Percentiles rank a stretch among this genome's conserved stretches.
Evolutionary conservation across 306 rosid genomes (phyloP).

Genomic region (Pachyrhizus erosus): DNA sequence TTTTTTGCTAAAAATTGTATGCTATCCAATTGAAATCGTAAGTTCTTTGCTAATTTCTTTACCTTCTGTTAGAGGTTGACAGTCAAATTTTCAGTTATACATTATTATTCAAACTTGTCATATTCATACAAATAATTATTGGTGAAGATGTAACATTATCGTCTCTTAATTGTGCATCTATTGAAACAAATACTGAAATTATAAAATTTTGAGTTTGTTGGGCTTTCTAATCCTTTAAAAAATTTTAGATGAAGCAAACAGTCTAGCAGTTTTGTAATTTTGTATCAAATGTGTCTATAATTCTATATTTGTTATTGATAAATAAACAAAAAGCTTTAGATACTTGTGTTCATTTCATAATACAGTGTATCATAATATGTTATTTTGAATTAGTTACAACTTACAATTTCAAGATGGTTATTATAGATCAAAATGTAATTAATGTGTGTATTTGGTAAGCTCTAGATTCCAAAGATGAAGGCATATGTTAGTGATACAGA

Average conservation of each 20-base stretch:
- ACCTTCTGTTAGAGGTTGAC: too few relatives aligned
- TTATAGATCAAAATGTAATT: too few relatives aligned
- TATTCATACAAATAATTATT: neutral
- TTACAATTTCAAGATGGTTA: too few relatives aligned
- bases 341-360: neutral
- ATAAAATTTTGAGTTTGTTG: neutral
- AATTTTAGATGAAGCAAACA: neutral
- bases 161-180: constrained; percentile 17
- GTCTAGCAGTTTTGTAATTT: constrained; percentile 2
- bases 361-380: constrained; percentile 17
- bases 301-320: too few relatives aligned
- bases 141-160: neutral
- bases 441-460: constrained; percentile 73
- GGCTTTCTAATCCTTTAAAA: neutral
- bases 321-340: too few relatives aligned
- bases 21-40: constrained; percentile 6
- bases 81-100: too few relatives aligned
- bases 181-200: too few relatives aligned
- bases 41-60: constrained; percentile 10
- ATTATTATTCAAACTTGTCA: too few relatives aligned
- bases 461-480: constrained; percentile 99
- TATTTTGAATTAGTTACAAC: constrained; percentile 8
- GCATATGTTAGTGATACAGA: constrained; percentile 95
- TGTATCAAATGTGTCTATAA: too few relatives aligned
- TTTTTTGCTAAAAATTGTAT: too few relatives aligned